Base-by-base conservation (phyloP, 2,329 filamentous ascomycete species). In the Chrysosporium queenslandicum region DNA sequence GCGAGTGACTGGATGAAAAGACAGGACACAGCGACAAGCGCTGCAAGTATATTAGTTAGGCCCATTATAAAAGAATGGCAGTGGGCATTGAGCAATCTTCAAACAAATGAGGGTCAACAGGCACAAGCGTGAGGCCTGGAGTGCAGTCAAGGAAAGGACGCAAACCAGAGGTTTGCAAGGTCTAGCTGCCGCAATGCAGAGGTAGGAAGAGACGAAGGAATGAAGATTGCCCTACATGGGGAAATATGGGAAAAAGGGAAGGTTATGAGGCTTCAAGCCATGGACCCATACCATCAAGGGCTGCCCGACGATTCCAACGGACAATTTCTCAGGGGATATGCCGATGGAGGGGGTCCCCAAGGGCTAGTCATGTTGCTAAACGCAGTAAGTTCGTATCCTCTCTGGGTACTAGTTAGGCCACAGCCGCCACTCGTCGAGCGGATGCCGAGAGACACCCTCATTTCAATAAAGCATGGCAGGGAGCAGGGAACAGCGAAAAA, bases 141-240 rank as follows among this genome's bases (percentile, higher is more conserved):
- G 34, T 27, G 39, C 59, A 62, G 61, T 61, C 60, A 79, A 77
- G 53, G 77, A 79, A 67, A 68, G 77, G 74, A 79, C 76, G 74
- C 75, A 77, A 74, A 76, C 73, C 72, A 67, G 32, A 41, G 51
- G 53, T 52, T 56, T 57, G 55, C 53, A 50, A 18, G 20, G 25
- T 29, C 23, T 40, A 21, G 27, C 30, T 46, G 29, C 21, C n/a
- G 25, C n/a, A 46, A 30, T 23, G 42, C n/a, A 46, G 42, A 41
- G 20, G 32, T 12, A 42, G 12, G 42, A 48, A 52, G 32, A 37
- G 23, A 32, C 14, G 27, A 49, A 42, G 20, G 36, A 40, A 27
- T 27, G 18, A 29, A 29, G 6, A 49, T 30, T 30, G 21, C 21
- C 4, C 43, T 32, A 25, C 6, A 23, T 40, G 20, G 9, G 9